phyloP scores from a whole-genome alignment of 2,329 filamentous ascomycete genomes.

The Myriosclerotinia curreyana region DNA sequence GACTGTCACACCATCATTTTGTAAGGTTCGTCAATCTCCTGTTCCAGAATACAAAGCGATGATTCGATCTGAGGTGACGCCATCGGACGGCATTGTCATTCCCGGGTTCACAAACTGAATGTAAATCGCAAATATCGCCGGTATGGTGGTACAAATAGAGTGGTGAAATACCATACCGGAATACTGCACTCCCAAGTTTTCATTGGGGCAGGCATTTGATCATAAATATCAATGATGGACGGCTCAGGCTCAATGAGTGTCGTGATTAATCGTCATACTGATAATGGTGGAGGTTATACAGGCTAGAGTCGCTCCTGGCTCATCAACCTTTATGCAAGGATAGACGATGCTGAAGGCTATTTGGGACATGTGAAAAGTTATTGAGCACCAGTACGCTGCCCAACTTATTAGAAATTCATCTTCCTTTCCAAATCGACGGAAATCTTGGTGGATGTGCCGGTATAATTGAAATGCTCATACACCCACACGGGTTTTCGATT shows the following conservation, averaged over 20 bases:
- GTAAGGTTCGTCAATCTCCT: background rate
- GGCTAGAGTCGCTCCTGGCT: constrained; percentile 51
- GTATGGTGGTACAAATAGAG: too few species aligned
- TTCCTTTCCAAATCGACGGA: constrained; percentile 51
- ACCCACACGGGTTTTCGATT: constrained; percentile 37
- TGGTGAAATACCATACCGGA: too few species aligned
- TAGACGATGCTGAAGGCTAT: constrained; percentile 43
- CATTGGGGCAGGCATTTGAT: background rate
- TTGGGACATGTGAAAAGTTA: constrained; percentile 43
- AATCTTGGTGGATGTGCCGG: constrained; percentile 50
- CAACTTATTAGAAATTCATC: constrained; percentile 47
- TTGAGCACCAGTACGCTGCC: constrained; percentile 44
- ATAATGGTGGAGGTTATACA: constrained; percentile 45
- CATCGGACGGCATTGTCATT: background rate
- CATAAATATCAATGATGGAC: background rate
- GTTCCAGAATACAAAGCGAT: background rate
- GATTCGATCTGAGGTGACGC: background rate
- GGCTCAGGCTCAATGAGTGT: background rate
- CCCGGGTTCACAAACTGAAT: background rate
- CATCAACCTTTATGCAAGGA: constrained; percentile 45
- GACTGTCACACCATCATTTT: background rate
- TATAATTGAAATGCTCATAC: constrained; percentile 47
- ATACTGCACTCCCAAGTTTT: background rate
- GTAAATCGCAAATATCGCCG: background rate
- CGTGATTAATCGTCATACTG: constrained; percentile 32